Conservation (phyloP, 2,329 filamentous ascomycete species). For the Polychaeton citri region DNA sequence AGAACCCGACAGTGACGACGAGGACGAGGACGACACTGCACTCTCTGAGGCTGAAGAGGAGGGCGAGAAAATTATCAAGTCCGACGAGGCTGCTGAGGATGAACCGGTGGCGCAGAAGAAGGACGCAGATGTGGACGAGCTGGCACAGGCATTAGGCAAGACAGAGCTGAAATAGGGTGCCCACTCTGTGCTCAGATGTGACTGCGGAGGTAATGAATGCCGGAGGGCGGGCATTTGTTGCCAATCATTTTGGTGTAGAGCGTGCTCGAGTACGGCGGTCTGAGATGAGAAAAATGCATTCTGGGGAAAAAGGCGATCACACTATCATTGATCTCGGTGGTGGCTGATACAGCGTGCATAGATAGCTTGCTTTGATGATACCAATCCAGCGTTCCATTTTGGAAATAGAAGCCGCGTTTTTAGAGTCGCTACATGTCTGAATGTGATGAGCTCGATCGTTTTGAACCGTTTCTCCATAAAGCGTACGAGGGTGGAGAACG, state of each 20-base stretch:
- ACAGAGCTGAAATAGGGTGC: slow-evolving; percentile 32
- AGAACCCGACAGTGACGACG: slow-evolving; percentile 51
- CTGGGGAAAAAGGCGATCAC: too few relatives aligned
- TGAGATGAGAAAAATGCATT: too few relatives aligned
- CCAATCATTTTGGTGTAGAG: not conserved
- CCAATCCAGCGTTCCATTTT: too few relatives aligned
- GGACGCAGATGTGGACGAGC: slow-evolving; percentile 66
- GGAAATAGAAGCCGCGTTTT: too few relatives aligned
- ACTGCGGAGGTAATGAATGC: not conserved
- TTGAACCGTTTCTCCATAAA: too few relatives aligned
- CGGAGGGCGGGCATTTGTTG: not conserved
- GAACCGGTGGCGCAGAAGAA: slow-evolving; percentile 58
- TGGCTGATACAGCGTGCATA: not conserved
- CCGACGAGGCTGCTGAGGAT: slow-evolving; percentile 58
- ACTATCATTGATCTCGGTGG: too few relatives aligned
- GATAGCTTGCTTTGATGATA: not conserved
- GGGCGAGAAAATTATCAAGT: slow-evolving; percentile 55
- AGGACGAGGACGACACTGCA: slow-evolving; percentile 43
- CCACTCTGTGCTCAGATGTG: not conserved
- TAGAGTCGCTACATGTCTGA: too few relatives aligned
- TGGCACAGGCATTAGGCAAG: slow-evolving; percentile 65
- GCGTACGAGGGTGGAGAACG: too few relatives aligned
- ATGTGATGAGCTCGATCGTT: too few relatives aligned
- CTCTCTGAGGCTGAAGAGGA: slow-evolving; percentile 26
- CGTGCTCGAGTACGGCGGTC: not conserved